Evolutionary conservation across 202 grass and related monocot species (phyloP), one percentile per base, ranked within the genome.

Genomic region (Brachypodium distachyon): DNA sequence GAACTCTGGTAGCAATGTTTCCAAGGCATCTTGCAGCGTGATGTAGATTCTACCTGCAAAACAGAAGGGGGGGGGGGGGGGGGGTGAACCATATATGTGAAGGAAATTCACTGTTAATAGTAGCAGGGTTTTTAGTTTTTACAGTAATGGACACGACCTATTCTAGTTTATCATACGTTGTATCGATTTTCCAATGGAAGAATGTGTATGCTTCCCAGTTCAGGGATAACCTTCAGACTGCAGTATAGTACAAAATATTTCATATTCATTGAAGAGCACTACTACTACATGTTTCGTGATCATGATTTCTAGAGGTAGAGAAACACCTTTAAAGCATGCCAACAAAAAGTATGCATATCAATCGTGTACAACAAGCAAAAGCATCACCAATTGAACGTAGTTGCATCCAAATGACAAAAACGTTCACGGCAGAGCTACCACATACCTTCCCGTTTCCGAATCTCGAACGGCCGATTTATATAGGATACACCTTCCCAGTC

Each of bases 401-500:
- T 39, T 19, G 6, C 47, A 72, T 37, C 11, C 14, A 39, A 17
- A 43, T 9, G 52, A 77, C 51, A 61, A 40, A 34, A 22, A 38
- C 64, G 25, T 77, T 71, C 25, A 49, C 10, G 22, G 16, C 9
- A 27, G 16, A 9, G 14, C 6, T 36, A 44, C 6, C 31, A 44
- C 60, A 46, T 87, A 98, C 96, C 96, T 91, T 84, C 87, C 18
- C 77, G 71, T 74, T 91, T 96, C 37, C 63, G 80, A 57, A 96
- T 73, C 57, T 96, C 96, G 7, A 93, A 81, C 61, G 96, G 89
- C 27, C 87, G 81, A 66, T 99, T 99, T 71, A 99, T 90, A 73
- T 99, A 99, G 10, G 83, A 99, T 54, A 99, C 73, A 21, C 66
- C 83, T 77, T 99, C 96, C 96, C 96, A 99, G 65, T 81, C 74